Evolutionary conservation across 768 basidiomycete species (phyloP).

Genomic region (Kwoniella mangroviensis): DNA sequence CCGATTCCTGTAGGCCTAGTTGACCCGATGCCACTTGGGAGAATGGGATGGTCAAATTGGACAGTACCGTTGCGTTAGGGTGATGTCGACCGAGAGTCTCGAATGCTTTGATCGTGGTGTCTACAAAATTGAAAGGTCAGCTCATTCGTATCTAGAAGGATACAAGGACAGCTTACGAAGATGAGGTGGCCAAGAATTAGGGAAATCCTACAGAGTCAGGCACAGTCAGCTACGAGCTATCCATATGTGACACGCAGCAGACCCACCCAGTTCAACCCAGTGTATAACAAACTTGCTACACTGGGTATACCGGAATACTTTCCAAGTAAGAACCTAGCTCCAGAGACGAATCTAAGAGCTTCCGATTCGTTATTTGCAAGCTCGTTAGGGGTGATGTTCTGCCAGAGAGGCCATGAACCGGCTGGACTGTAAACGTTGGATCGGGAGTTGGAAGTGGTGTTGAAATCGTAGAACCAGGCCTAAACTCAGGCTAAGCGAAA

Average conservation of each 20-base stretch:
- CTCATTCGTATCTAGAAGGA: neutral
- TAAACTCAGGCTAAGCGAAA: neutral
- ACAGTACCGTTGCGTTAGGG: conserved; percentile 64
- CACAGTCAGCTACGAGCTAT: too few relatives aligned
- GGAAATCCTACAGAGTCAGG: conserved; percentile 58
- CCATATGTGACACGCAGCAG: neutral
- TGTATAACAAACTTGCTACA: conserved; percentile 76
- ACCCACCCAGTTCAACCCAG: conserved; percentile 76
- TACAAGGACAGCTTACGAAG: conserved; percentile 31
- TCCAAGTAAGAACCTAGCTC: conserved; percentile 65
- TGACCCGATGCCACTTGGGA: conserved; percentile 77
- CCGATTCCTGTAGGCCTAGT: conserved; percentile 71
- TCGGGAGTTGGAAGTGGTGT: conserved; percentile 70
- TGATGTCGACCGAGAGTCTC: conserved; percentile 74
- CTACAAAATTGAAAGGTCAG: too few relatives aligned
- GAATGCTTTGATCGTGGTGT: conserved; percentile 78
- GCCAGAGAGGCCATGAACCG: conserved; percentile 75
- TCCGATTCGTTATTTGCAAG: conserved; percentile 65
- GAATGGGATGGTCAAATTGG: conserved; percentile 64
- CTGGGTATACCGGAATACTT: conserved; percentile 78
- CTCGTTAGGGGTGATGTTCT: conserved; percentile 77
- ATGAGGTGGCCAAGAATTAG: conserved; percentile 67
- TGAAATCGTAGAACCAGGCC: conserved; percentile 82
- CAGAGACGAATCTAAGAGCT: conserved; percentile 74
- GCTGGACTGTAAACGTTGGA: conserved; percentile 73